Conservation (phyloP, 2,329 filamentous ascomycete genomes). For the Biscogniauxia mediterranea region DNA sequence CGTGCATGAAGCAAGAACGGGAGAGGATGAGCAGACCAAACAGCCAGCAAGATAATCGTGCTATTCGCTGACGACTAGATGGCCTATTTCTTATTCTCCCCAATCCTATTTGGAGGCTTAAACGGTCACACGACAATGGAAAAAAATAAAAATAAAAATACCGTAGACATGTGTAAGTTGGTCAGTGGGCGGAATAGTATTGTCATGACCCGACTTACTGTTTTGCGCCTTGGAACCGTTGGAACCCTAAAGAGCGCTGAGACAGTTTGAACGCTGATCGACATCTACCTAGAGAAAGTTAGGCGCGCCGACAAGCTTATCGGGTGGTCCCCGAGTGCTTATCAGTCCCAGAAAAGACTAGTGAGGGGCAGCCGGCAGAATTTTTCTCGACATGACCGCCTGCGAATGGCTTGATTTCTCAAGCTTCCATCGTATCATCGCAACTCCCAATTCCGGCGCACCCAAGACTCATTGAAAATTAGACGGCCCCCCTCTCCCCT, state of each 20-base stretch:
- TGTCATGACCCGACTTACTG: neutral
- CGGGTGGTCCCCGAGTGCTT: conserved; percentile 15
- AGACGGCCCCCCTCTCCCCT: neutral
- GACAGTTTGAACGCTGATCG: neutral
- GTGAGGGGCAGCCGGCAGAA: conserved; percentile 42
- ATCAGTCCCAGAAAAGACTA: conserved; percentile 34
- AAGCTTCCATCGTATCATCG: neutral
- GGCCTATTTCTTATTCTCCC: too few species aligned
- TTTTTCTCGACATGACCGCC: conserved; percentile 19
- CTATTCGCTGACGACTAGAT: too few species aligned
- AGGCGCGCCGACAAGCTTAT: conserved; percentile 9
- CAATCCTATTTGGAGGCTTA: neutral
- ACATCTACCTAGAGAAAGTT: neutral
- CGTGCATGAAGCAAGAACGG: too few species aligned
- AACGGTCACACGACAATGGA: neutral
- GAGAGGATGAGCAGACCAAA: too few species aligned
- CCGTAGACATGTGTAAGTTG: neutral
- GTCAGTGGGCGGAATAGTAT: neutral
- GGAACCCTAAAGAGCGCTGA: neutral
- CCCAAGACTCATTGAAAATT: neutral
- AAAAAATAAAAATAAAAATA: neutral
- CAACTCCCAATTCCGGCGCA: neutral
- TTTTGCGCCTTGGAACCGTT: too few species aligned
- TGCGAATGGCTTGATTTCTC: neutral
- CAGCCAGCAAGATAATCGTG: too few species aligned